Base-by-base conservation (phyloP, 139 green algal species). In the Tetraselmis chui region DNA sequence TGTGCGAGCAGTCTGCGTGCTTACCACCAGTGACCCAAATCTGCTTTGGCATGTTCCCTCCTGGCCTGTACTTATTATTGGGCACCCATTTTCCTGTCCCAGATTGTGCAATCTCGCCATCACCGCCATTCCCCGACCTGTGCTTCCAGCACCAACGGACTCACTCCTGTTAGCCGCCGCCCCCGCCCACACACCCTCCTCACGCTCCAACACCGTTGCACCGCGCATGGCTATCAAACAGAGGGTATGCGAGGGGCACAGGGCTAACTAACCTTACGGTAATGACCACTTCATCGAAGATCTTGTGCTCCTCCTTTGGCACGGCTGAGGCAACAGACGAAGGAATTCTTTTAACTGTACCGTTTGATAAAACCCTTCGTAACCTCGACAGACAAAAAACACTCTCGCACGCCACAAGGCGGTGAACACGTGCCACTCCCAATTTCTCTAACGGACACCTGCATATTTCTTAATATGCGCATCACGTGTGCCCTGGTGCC, bases 11-110 rank as follows among this genome's bases (percentile, higher is more conserved):
- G n/a, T n/a, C n/a, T n/a, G n/a, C n/a, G n/a, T n/a, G 5, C 84
- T 84, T 80, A 89, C 87, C 90, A 1, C 87, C 88, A 75, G 86
- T 84, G 78, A 97, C 87, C 86, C 86, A 95, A 23, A 97, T 94
- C 30, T 84, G 67, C 86, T 96, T 97, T 18, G 88, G 27, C 87
- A 86, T 77, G 82, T 87, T 92, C 25, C 87, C 85, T 1, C 92
- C 92, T 29, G 91, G 82, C 29, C 86, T 81, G 87, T 95, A 96
- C 85, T 97, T 97, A 89, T 90, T 88, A 87, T 97, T 97, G 31
- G 82, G 28, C 45, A 97, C 93, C 67, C 59, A 90, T 27, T 86
- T 88, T 30, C 92, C 92, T 18, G 80, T 81, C 0, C 85, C 87
- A 0, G 85, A 27, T n/a, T 92, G 78, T 1, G 92, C 86, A 18